Evolutionary conservation across 805 yeast genomes (phyloP), one percentile per base, ranked within the genome.

Genomic region (Candida odintsovae): DNA sequence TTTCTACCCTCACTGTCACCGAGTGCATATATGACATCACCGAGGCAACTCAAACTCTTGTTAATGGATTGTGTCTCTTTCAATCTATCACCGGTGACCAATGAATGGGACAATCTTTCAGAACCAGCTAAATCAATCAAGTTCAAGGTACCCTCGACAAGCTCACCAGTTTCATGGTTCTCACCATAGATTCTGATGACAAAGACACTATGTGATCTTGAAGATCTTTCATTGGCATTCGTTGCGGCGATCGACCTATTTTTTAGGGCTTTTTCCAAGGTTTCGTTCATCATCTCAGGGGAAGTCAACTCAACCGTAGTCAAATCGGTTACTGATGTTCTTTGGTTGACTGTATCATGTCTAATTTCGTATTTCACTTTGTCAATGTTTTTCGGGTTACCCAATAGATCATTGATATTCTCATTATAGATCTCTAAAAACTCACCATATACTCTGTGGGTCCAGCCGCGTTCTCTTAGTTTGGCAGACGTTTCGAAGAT

Each of bases 121-220:
- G 96, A 88, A 2, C 99, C 99, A 0, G 99, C 99, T 46, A 92
- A 70, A 66, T 92, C 99, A 42, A 94, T 81, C 45, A 92, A 68
- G 58, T 92, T 90, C 47, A 92, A 68, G 2, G 77, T 73, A 11
- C 97, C 94, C 15, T 66, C 56, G 2, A 75, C 63, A 1, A 51
- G 49, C 25, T 77, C 77, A 0, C 78, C 77, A 0, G 84, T 78
- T 10, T 58, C 56, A 2, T 51, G 18, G 57, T 86, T 80, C 3
- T 41, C 44, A 0, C 96, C 95, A 2, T 61, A 47, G 13, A 92
- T 67, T 16, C 72, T 67, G 3, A 94, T 69, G 11, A 78, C 81
- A 55, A 87, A 90, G 0, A 92, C 82, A 4, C 87, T 82, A 63
- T 92, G 99, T 0, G 98, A 92, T 56, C 99, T 75, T 0, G 98